Evolutionary conservation across 768 basidiomycete species (phyloP).

Genomic region (Boletus barrowsii): DNA sequence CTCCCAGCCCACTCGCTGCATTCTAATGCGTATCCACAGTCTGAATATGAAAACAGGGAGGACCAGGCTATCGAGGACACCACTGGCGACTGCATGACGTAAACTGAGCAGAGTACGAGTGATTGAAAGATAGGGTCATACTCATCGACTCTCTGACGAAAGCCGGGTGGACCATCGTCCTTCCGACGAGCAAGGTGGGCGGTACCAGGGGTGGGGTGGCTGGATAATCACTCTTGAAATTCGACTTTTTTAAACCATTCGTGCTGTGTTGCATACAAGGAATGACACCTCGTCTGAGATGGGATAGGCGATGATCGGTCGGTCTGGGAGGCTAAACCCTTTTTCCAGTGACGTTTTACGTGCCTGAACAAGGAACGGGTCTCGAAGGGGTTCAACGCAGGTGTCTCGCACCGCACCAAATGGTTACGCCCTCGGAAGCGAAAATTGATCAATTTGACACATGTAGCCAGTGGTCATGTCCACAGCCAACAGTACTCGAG

Average conservation of each 20-base stretch:
- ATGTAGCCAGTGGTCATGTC: no score
- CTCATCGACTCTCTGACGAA: not conserved
- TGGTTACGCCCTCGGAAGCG: no score
- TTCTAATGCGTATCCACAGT: slow-evolving; percentile 18
- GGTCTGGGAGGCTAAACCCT: no score
- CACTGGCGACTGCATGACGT: slow-evolving; percentile 3
- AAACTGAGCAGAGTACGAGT: not conserved
- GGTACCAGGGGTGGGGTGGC: not conserved
- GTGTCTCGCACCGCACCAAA: no score
- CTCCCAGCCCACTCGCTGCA: slow-evolving; percentile 21
- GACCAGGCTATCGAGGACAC: slow-evolving; percentile 1
- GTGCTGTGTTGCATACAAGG: no score
- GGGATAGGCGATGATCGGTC: not conserved
- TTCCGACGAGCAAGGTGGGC: not conserved
- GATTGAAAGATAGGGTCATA: not conserved
- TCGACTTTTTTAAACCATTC: no score
- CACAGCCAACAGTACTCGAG: no score
- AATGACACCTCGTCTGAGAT: not conserved
- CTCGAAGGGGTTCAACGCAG: no score
- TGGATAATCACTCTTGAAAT: not conserved
- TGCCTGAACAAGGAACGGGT: no score
- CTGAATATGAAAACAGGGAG: slow-evolving; percentile 15
- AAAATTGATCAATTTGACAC: no score
- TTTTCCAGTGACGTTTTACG: no score
- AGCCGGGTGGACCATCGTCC: not conserved